Conservation (phyloP, 345 rosid genomes). For the Acer yangbiense region DNA sequence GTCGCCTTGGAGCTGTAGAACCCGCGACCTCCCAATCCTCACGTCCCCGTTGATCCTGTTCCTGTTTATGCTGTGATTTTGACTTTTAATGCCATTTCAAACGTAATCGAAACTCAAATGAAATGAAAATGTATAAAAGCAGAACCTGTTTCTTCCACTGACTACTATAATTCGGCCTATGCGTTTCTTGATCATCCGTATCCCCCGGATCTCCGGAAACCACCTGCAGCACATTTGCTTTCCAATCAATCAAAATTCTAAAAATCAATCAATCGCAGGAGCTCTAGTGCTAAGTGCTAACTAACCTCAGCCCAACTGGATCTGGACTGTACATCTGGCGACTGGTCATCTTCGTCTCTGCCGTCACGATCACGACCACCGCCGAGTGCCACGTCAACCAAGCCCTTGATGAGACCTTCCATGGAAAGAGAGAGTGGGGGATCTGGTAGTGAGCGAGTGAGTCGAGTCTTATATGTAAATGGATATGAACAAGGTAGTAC, state of each 20-base stretch:
- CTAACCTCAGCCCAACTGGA: constrained; percentile 77
- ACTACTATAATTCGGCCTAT: constrained; percentile 12
- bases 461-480: background rate
- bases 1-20: constrained; percentile 41
- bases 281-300: constrained; percentile 3
- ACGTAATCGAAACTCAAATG: background rate
- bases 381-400: constrained; percentile 62
- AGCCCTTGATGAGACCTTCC: constrained; percentile 80
- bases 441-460: background rate
- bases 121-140: background rate
- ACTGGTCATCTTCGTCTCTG: constrained; percentile 22
- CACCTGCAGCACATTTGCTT: constrained; percentile 51
- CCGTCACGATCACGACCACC: constrained; percentile 27
- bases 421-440: constrained; percentile 1
- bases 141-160: constrained; percentile 39
- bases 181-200: constrained; percentile 21
- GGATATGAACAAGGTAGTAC: background rate
- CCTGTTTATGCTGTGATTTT: constrained; percentile 20
- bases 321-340: constrained; percentile 62
- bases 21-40: constrained; percentile 29
- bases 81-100: background rate
- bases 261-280: background rate
- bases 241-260: background rate
- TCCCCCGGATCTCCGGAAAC: constrained; percentile 61
- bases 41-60: constrained; percentile 22